These are phyloP conservation scores for Lanmaoa pseudosensibilis DNA, from an alignment of 768 basidiomycete genomes.

Conservation along the genomic window DNA sequence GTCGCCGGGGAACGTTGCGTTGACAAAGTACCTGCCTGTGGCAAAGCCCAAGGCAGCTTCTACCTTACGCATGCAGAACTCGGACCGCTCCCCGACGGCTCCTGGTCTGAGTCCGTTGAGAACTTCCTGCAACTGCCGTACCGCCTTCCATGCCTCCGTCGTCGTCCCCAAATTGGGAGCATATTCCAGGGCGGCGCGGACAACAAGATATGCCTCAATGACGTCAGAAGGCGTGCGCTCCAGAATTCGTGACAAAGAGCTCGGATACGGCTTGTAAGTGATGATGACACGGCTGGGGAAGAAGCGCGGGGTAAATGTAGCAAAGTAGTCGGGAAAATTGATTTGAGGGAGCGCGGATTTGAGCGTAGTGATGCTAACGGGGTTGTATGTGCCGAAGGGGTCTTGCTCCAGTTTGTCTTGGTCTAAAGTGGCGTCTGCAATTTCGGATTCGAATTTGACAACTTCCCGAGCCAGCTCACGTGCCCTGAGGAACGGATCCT, in stretches of 20 bases:
- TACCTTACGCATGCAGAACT: slow-evolving; percentile 76
- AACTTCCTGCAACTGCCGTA: slow-evolving; percentile 65
- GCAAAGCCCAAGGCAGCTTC: slow-evolving; percentile 84
- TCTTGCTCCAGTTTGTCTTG: slow-evolving; percentile 75
- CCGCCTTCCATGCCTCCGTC: slow-evolving; percentile 78
- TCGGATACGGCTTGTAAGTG: slow-evolving; percentile 76
- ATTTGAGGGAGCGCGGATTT: slow-evolving; percentile 71
- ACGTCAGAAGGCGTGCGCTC: slow-evolving; percentile 64
- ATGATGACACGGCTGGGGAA: slow-evolving; percentile 79
- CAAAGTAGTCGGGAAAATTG: slow-evolving; percentile 81
- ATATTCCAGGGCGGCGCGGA: slow-evolving; percentile 67
- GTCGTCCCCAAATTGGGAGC: slow-evolving; percentile 70
- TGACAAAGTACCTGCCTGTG: slow-evolving; percentile 85
- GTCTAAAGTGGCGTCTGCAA: slow-evolving; percentile 81
- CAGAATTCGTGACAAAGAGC: slow-evolving; percentile 67
- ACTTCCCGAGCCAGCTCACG: slow-evolving; percentile 68
- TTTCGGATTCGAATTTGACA: slow-evolving; percentile 71
- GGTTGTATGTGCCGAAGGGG: slow-evolving; percentile 89
- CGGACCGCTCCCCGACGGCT: slow-evolving; percentile 75
- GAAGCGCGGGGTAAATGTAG: slow-evolving; percentile 75
- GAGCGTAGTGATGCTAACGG: slow-evolving; percentile 67
- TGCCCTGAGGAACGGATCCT: slow-evolving; percentile 45
- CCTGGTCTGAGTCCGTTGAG: slow-evolving; percentile 87
- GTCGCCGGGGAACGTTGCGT: slow-evolving; percentile 75
- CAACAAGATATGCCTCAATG: slow-evolving; percentile 84